Conservation (phyloP, 768 basidiomycete species). For the Trametopsis cervina region DNA sequence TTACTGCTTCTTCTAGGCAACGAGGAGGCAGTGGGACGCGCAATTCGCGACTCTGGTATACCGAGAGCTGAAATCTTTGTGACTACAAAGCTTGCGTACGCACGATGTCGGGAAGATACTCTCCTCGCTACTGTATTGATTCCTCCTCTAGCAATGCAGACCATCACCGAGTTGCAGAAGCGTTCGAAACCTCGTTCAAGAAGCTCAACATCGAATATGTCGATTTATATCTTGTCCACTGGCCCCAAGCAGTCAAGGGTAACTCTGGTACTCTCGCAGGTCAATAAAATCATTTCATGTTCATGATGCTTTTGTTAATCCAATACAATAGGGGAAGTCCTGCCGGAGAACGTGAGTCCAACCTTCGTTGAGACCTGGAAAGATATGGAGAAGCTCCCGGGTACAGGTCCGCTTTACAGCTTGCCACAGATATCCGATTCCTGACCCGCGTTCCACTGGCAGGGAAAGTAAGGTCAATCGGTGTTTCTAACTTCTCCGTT, state of each 20-base stretch:
- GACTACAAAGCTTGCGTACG: constrained; percentile 42
- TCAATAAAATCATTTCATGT: too few species aligned
- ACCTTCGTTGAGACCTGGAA: constrained; percentile 29
- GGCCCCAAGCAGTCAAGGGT: constrained; percentile 21
- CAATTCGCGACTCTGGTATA: constrained; percentile 38
- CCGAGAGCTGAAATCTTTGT: constrained; percentile 40
- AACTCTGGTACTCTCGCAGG: neutral
- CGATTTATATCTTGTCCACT: constrained; percentile 34
- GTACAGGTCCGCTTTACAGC: constrained; percentile 18
- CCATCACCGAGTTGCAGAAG: constrained; percentile 24
- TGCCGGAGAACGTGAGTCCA: constrained; percentile 8
- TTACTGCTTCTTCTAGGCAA: too few species aligned
- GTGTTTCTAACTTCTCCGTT: constrained; percentile 37
- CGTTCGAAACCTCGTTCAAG: constrained; percentile 24
- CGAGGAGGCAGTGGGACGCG: constrained; percentile 39
- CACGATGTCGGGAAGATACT: neutral
- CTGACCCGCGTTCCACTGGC: neutral
- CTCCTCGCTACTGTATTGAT: neutral
- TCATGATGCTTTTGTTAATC: too few species aligned
- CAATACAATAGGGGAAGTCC: too few species aligned
- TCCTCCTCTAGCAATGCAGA: constrained; percentile 8
- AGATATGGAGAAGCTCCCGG: constrained; percentile 28
- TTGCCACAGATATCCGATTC: neutral
- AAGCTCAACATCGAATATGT: constrained; percentile 29
- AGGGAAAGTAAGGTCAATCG: constrained; percentile 29